Base-by-base conservation (phyloP, 2,329 filamentous ascomycete genomes). In the Curvularia eragrostidis region DNA sequence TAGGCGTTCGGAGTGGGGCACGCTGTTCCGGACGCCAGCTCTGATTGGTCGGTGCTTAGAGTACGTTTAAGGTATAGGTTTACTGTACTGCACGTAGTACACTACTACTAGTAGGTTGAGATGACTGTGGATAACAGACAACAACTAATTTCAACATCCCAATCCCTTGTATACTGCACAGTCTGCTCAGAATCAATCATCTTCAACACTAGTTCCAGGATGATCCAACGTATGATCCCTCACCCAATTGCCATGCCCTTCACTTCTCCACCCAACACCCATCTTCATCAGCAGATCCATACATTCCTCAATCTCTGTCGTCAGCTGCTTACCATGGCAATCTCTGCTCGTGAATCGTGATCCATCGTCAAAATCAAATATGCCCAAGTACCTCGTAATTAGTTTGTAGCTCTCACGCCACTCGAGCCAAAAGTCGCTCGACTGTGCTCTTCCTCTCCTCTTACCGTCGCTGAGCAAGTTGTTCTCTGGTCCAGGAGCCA, bases 401-500 rank as follows among this genome's bases (percentile, higher is more conserved):
- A 49, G 59, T n/a, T 64, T 69, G 48, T 76, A 76, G 23, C 65
- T 67, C 49, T 70, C 67, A 1, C 67, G 70, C 72, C 72, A 75
- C 52, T 77, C 75, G 2, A 69, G 57, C 75, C 75, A 78, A 44
- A 79, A 74, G 54, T 81, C 79, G 15, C 63, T 66, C 1, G 78
- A 66, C 51, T 81, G 76, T 0, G 79, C 80, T 56, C 76, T 76
- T 2, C 79, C 77, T 26, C 81, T 69, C 21, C 75, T 65, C 1
- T 69, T 65, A 3, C 73, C 69, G 23, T 77, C 72, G 21, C 73
- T 70, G 8, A 82, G 66, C 2, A 80, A 68, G 10, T 73, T 67
- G 21, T 77, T 79, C 18, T 77, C 72, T 0, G 72, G 67, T 5
- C 76, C 74, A 0, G 80, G 80, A 0, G 80, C 78, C 9, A 83